phyloP scores from a whole-genome alignment of 1,284 basidiomycete species.

The Apiotrichum akiyoshidainum region DNA sequence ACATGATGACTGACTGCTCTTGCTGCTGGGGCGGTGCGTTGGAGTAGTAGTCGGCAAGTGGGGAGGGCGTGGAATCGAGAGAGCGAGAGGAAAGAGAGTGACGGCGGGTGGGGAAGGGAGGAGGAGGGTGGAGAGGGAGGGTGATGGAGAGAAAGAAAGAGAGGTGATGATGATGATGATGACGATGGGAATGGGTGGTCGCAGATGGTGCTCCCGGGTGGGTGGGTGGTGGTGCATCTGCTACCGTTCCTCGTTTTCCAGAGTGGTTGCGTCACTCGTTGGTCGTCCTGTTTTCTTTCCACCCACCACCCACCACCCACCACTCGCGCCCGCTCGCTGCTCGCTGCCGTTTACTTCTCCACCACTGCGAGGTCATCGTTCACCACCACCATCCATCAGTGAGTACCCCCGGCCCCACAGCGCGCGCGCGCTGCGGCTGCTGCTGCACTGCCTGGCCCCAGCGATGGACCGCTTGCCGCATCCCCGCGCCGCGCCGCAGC shows the following conservation, averaged over 20 bases:
- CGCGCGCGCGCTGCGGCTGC: too few species aligned
- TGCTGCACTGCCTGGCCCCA: too few species aligned
- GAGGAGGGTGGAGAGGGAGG: neutral
- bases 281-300: too few species aligned
- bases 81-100: neutral
- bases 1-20: conserved; percentile 16
- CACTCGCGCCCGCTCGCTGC: neutral
- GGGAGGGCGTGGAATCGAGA: neutral
- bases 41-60: neutral
- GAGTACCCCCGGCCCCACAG: neutral
- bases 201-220: neutral
- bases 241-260: too few species aligned
- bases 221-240: too few species aligned
- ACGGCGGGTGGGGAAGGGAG: neutral
- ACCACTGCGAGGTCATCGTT: neutral
- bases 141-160: too few species aligned
- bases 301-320: too few species aligned
- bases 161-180: neutral
- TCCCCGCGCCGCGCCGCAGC: too few species aligned
- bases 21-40: neutral
- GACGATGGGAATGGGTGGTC: neutral
- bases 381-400: neutral
- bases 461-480: too few species aligned
- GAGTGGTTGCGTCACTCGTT: too few species aligned
- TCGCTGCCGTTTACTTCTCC: neutral